Percentiles rank a stretch among this genome's conserved stretches.
Conservation (phyloP, 345 rosid species). For the Lepidium didymum region DNA sequence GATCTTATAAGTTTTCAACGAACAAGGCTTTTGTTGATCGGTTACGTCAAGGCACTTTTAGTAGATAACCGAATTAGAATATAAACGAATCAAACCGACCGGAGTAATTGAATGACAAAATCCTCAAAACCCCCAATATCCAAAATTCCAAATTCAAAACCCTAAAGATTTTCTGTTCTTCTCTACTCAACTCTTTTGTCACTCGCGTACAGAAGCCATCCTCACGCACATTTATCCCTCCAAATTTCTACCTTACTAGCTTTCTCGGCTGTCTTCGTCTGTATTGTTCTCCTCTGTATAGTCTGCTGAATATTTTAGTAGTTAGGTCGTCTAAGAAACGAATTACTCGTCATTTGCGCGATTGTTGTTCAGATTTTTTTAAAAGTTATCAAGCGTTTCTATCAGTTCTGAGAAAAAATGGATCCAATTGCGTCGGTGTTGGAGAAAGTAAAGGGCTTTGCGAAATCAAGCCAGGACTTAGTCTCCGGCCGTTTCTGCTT, state of each 20-base stretch:
- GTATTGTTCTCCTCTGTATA: not conserved
- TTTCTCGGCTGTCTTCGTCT: not conserved
- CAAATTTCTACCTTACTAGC: not conserved
- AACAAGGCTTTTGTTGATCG: too few relatives aligned
- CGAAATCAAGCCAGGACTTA: conserved; percentile 44
- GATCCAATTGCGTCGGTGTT: conserved; percentile 44
- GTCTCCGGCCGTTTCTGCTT: conserved; percentile 35
- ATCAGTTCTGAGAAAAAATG: conserved; percentile 28
- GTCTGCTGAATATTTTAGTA: not conserved
- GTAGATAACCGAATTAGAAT: too few relatives aligned
- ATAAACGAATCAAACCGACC: too few relatives aligned
- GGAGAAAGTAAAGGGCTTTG: conserved; percentile 43
- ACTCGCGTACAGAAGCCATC: not conserved
- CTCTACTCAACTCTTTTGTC: not conserved
- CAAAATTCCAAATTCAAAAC: too few relatives aligned
- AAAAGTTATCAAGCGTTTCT: not conserved
- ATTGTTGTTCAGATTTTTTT: not conserved
- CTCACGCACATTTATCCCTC: not conserved
- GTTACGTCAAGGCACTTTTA: too few relatives aligned
- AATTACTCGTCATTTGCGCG: not conserved
- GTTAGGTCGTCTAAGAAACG: not conserved
- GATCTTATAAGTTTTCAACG: too few relatives aligned
- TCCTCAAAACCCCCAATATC: too few relatives aligned
- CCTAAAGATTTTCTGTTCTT: not conserved
- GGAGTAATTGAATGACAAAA: too few relatives aligned